phyloP scores from a whole-genome alignment of 2,329 filamentous ascomycete genomes.

The Cladosporium velox region DNA sequence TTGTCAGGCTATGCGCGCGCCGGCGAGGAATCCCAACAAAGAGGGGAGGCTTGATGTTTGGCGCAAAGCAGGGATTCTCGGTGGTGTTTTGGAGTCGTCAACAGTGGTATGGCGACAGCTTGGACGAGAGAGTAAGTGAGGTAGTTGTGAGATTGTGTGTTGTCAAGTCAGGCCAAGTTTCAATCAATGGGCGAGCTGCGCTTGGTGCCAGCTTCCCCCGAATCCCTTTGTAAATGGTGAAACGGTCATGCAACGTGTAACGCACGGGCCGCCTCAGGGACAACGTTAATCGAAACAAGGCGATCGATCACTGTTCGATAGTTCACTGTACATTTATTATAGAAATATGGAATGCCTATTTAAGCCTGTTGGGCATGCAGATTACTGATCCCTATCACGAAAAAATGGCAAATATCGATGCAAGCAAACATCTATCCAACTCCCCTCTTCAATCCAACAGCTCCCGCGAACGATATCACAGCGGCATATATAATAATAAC shows the following conservation, averaged over 20 bases:
- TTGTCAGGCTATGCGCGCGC: slow-evolving; percentile 16
- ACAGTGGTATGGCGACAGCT: not conserved
- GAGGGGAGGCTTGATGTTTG: not conserved
- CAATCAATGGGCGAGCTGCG: slow-evolving; percentile 1
- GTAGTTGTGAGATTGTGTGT: not conserved
- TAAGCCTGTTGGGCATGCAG: not conserved
- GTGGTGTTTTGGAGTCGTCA: not conserved
- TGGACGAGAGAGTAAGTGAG: not conserved
- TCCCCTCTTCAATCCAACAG: not conserved
- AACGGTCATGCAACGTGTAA: slow-evolving; percentile 2
- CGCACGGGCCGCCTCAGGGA: slow-evolving; percentile 6
- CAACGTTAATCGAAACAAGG: slow-evolving; percentile 1
- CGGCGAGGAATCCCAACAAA: slow-evolving; percentile 13
- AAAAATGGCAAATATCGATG: not conserved
- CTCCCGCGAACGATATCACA: not conserved
- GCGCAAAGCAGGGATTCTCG: not conserved
- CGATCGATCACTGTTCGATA: not conserved
- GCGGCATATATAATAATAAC: slow-evolving; percentile 7
- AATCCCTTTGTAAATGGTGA: slow-evolving; percentile 19
- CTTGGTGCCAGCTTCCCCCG: slow-evolving; percentile 11
- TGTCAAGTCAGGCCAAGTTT: slow-evolving; percentile 16
- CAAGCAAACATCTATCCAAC: not conserved
- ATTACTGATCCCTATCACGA: no score
- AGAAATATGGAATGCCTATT: not conserved
- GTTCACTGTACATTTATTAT: not conserved